Conservation (phyloP, 768 basidiomycete species). For the Xerocomellus chrysenteron region DNA sequence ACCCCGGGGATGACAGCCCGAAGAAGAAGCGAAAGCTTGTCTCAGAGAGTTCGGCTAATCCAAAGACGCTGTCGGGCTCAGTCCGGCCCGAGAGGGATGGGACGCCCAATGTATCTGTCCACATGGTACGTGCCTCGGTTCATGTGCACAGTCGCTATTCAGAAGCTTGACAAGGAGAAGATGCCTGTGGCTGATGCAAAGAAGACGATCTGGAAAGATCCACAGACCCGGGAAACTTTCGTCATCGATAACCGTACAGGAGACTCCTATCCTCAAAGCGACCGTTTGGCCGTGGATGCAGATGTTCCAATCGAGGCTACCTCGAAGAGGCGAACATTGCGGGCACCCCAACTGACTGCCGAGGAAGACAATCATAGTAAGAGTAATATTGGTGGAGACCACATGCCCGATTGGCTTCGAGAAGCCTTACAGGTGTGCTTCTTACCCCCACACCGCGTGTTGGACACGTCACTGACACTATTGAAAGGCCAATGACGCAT, state of each 20-base stretch:
- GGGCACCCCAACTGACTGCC: constrained; percentile 3
- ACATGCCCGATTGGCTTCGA: constrained; percentile 62
- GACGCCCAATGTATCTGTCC: constrained; percentile 7
- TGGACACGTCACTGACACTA: constrained; percentile 8
- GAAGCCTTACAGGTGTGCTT: constrained; percentile 54
- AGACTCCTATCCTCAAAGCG: constrained; percentile 50
- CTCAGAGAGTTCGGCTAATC: constrained; percentile 14
- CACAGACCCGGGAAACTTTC: constrained; percentile 56
- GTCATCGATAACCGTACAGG: constrained; percentile 68
- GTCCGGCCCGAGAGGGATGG: constrained; percentile 9
- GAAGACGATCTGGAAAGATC: constrained; percentile 55
- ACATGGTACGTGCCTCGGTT: constrained; percentile 21
- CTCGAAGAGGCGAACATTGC: constrained; percentile 17
- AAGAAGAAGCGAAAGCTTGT: constrained; percentile 52
- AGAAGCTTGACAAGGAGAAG: constrained; percentile 13
- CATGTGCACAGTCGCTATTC: constrained; percentile 7
- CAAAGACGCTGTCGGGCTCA: constrained; percentile 2
- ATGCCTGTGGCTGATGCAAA: constrained; percentile 32
- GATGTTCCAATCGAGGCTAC: constrained; percentile 7
- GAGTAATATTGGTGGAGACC: constrained; percentile 13
- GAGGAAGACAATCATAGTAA: neutral
- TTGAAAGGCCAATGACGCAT: constrained; percentile 56
- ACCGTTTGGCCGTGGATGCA: constrained; percentile 6
- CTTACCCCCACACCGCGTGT: constrained; percentile 8
- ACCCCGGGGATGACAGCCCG: constrained; percentile 32